Percentiles rank a stretch among this genome's conserved stretches.
Conservation (phyloP, 306 rosid genomes). For the Astragalus glycyphyllos region DNA sequence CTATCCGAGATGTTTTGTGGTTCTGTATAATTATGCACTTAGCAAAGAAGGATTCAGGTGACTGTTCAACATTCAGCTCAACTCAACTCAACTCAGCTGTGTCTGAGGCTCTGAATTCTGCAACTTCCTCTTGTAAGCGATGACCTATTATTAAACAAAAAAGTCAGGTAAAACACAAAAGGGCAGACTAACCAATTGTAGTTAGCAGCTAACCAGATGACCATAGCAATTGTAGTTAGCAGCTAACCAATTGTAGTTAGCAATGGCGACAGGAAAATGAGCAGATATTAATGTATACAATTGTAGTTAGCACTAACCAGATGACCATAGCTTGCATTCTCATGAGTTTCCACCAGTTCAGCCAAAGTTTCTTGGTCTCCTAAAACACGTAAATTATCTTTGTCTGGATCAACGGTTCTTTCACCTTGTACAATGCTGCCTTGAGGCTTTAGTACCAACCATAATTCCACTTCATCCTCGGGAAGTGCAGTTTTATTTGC, state of each 20-base stretch:
- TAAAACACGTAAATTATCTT: conserved; percentile 50
- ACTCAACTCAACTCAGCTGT: conserved; percentile 38
- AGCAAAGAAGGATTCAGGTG: conserved; percentile 22
- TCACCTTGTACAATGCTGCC: conserved; percentile 38
- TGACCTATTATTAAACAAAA: conserved; percentile 52
- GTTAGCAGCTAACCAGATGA: no score
- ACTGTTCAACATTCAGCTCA: conserved; percentile 33
- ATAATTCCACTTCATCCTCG: conserved; percentile 60
- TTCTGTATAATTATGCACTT: conserved; percentile 29
- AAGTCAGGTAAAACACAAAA: conserved; percentile 1
- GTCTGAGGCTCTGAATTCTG: conserved; percentile 10
- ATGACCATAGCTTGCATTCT: conserved; percentile 47
- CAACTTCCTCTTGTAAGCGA: conserved; percentile 68
- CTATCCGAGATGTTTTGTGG: conserved; percentile 35
- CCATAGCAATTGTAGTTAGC: no score
- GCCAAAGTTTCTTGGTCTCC: conserved; percentile 64
- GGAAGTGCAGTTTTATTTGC: conserved; percentile 50
- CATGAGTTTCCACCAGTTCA: conserved; percentile 45
- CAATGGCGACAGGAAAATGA: conserved; percentile 9
- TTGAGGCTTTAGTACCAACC: conserved; percentile 52
- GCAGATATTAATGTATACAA: background rate
- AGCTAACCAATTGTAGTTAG: no score
- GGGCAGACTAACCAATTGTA: background rate
- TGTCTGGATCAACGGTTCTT: conserved; percentile 48
- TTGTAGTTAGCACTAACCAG: conserved; percentile 52